phyloP scores from a whole-genome alignment of 768 basidiomycete species.

The Dioszegia crocea region DNA sequence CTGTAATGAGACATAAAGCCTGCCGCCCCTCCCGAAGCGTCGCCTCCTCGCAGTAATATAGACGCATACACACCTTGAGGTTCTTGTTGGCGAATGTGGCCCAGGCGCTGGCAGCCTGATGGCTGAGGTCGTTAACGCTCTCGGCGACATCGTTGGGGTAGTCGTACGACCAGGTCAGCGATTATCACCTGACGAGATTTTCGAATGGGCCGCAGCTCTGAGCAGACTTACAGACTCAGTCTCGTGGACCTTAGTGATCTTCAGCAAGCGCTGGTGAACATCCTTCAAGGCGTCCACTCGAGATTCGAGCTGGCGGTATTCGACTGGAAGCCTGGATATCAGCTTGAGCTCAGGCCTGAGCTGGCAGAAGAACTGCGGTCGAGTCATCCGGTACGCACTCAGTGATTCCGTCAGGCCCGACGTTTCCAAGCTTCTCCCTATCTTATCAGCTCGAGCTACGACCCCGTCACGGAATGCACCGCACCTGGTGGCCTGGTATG shows the following conservation, averaged over 20 bases:
- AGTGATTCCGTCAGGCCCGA: conserved; percentile 87
- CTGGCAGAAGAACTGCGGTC: neutral
- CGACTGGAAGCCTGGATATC: conserved; percentile 53
- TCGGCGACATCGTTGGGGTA: conserved; percentile 68
- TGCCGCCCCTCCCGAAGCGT: too few relatives aligned
- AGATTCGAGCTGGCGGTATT: conserved; percentile 92
- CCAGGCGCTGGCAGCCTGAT: conserved; percentile 45
- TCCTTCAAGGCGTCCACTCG: conserved; percentile 85
- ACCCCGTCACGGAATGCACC: neutral
- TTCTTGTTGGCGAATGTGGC: conserved; percentile 49
- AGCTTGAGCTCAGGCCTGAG: neutral
- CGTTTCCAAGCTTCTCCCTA: conserved; percentile 77
- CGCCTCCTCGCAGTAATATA: neutral
- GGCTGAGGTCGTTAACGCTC: conserved; percentile 40
- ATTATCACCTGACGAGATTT: neutral
- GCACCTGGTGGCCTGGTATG: conserved; percentile 47
- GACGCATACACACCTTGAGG: conserved; percentile 41
- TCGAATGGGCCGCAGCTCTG: too few relatives aligned
- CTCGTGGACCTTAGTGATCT: conserved; percentile 83
- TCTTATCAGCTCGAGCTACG: neutral
- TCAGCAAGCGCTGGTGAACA: conserved; percentile 72
- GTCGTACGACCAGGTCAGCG: conserved; percentile 42
- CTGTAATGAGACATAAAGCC: too few relatives aligned
- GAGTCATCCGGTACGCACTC: conserved; percentile 63
- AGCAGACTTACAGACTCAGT: conserved; percentile 58